Evolutionary conservation across 192 early-diverging fungal genomes (phyloP).

Genomic region (Umbelopsis sp.): DNA sequence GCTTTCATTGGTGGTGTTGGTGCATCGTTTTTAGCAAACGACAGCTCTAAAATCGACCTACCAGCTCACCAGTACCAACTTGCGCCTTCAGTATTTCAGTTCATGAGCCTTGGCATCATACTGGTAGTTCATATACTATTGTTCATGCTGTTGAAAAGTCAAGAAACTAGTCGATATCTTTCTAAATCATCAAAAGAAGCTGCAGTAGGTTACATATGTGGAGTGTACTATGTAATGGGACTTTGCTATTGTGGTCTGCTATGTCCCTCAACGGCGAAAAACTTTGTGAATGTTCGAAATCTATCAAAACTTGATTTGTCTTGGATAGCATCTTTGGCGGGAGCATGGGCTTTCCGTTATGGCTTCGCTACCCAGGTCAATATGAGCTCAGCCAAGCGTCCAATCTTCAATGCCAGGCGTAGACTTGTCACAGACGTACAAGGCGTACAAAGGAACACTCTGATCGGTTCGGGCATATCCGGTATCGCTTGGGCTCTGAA

Average conservation of each 20-base stretch:
- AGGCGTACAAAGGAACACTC: background rate
- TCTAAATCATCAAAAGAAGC: background rate
- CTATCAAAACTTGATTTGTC: background rate
- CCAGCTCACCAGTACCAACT: background rate
- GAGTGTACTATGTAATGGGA: slow-evolving; percentile 15
- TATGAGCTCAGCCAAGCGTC: background rate
- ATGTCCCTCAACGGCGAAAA: background rate
- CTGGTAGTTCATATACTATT: background rate
- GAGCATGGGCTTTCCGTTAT: background rate
- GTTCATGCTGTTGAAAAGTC: background rate
- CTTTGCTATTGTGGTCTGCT: background rate
- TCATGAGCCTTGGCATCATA: background rate
- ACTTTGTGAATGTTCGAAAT: slow-evolving; percentile 11
- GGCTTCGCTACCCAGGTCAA: background rate
- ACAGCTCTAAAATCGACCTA: background rate
- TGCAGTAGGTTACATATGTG: background rate
- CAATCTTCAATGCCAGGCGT: background rate
- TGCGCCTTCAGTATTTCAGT: background rate
- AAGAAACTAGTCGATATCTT: background rate
- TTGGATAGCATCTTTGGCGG: background rate
- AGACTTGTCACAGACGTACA: background rate
- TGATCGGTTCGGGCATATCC: background rate
- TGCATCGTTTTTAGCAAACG: background rate
- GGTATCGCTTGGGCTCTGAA: slow-evolving; percentile 5
- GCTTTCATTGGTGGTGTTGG: background rate